A percentile compares a stretch with the other conserved stretches of the same genome.
phyloP scores from a whole-genome alignment of 495 filamentous ascomycete genomes.

The Hypoxylon perforatum region DNA sequence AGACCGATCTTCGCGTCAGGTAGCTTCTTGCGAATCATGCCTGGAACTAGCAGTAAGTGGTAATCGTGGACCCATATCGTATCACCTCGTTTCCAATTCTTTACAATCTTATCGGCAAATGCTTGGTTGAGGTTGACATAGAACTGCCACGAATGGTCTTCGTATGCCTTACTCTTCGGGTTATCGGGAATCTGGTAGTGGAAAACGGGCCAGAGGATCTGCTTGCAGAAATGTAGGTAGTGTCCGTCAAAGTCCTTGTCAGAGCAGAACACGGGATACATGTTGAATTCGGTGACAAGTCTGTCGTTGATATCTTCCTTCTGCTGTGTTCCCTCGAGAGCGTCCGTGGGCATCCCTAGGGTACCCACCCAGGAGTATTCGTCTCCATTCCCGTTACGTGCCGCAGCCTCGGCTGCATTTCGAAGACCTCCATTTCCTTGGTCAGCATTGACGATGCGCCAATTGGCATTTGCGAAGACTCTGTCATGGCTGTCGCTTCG shows the following conservation, averaged over 20 bases:
- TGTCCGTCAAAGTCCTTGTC: constrained; percentile 93
- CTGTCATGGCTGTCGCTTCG: constrained; percentile 70
- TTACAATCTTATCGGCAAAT: constrained; percentile 87
- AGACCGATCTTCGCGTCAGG: constrained; percentile 94
- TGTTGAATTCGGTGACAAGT: constrained; percentile 81
- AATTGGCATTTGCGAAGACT: constrained; percentile 73
- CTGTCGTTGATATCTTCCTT: constrained; percentile 82
- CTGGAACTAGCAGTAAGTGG: constrained; percentile 89
- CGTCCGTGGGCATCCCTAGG: constrained; percentile 90
- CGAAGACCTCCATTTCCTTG: constrained; percentile 91
- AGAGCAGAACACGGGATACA: constrained; percentile 81
- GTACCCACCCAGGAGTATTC: constrained; percentile 90
- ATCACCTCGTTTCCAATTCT: constrained; percentile 91
- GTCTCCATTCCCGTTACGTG: constrained; percentile 68
- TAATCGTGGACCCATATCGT: constrained; percentile 96
- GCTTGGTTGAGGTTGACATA: constrained; percentile 91
- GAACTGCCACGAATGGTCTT: constrained; percentile 95
- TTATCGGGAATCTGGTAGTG: constrained; percentile 97
- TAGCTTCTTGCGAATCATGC: constrained; percentile 85
- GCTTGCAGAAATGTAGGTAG: constrained; percentile 93
- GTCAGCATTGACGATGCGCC: constrained; percentile 84
- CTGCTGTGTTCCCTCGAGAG: constrained; percentile 71
- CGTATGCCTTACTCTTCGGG: constrained; percentile 96
- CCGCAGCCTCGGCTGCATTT: constrained; percentile 84
- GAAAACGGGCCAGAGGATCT: constrained; percentile 90